These are phyloP conservation scores for Fusarium incarnatum DNA, from an alignment of 2,329 filamentous ascomycete genomes.

Conservation along the genomic window DNA sequence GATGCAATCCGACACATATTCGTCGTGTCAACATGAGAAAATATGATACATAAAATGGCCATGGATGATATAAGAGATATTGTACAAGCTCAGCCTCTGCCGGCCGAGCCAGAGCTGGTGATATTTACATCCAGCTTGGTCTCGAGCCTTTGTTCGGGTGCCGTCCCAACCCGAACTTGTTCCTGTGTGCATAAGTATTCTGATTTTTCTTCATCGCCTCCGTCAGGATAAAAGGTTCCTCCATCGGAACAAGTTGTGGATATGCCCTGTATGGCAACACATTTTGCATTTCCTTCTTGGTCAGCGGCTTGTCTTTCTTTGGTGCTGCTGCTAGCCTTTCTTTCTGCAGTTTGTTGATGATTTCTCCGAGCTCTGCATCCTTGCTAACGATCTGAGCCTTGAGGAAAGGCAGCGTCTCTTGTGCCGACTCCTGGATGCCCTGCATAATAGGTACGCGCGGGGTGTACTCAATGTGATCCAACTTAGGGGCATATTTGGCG, in stretches of 20 bases:
- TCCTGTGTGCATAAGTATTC: constrained; percentile 35
- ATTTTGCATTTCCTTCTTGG: constrained; percentile 45
- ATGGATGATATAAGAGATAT: constrained; percentile 23
- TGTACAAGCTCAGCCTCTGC: constrained; percentile 1
- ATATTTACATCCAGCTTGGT: constrained; percentile 43
- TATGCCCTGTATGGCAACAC: constrained; percentile 54
- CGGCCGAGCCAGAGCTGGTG: not conserved
- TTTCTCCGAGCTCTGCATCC: constrained; percentile 78
- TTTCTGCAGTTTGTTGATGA: constrained; percentile 72
- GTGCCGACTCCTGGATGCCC: constrained; percentile 64
- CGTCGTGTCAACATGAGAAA: not conserved
- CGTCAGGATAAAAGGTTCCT: constrained; percentile 52
- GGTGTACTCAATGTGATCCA: constrained; percentile 74
- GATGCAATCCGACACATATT: constrained; percentile 27
- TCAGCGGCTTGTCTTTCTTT: constrained; percentile 43
- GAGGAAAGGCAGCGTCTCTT: constrained; percentile 71
- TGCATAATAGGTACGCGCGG: constrained; percentile 85
- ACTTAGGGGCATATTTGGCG: constrained; percentile 62
- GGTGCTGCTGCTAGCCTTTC: constrained; percentile 31
- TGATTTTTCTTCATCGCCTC: constrained; percentile 49
- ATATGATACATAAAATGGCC: constrained; percentile 27
- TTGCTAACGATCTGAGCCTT: constrained; percentile 84
- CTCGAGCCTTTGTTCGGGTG: constrained; percentile 40
- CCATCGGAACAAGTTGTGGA: constrained; percentile 51
- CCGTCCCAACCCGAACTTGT: constrained; percentile 45